Base-by-base conservation (phyloP, 139 green algal genomes). In the Haematococcus lacustris region DNA sequence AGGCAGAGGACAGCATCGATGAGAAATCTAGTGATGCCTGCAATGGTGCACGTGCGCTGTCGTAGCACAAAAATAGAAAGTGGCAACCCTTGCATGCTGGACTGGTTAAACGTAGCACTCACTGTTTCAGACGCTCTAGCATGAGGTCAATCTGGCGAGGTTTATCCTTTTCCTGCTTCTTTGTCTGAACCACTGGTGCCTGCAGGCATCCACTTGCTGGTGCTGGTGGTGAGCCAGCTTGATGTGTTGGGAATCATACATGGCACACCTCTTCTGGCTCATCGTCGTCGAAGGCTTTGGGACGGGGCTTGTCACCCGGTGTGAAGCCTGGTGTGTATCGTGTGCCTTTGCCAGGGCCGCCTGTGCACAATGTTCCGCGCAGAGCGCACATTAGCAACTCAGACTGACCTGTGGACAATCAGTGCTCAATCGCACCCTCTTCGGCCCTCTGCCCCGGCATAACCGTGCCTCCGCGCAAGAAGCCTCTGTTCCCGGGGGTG, bases 81-180 rank as follows among this genome's bases (percentile, higher is more conserved):
- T n/a, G n/a, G n/a, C n/a, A n/a, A n/a, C n/a, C n/a, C n/a, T n/a
- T n/a, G n/a, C n/a, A n/a, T n/a, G n/a, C n/a, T n/a, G n/a, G n/a
- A n/a, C n/a, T n/a, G n/a, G n/a, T n/a, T n/a, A n/a, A n/a, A n/a
- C n/a, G n/a, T n/a, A 53, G 30, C 60, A 67, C 82, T 73, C 66
- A 94, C 84, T 81, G 83, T 75, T 96, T 97, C 38, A 98, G 71
- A 61, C 92, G 89, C 71, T 96, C 88, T 69, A 98, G 83, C 79
- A 98, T 88, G 7, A 87, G 74, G 75, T 98, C 93, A 76, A 98
- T 98, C 59, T 89, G 86, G 4, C 86, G 76, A 0, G 82, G 78
- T 82, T 96, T 96, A 68, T 84, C 77, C 69, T 83, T 87, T 30
- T 87, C 80, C 34, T 21, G 37, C 74, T 85, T 87, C 69, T 86